phyloP scores from a whole-genome alignment of 2,329 filamentous ascomycete genomes.

The Colletotrichum musicola region DNA sequence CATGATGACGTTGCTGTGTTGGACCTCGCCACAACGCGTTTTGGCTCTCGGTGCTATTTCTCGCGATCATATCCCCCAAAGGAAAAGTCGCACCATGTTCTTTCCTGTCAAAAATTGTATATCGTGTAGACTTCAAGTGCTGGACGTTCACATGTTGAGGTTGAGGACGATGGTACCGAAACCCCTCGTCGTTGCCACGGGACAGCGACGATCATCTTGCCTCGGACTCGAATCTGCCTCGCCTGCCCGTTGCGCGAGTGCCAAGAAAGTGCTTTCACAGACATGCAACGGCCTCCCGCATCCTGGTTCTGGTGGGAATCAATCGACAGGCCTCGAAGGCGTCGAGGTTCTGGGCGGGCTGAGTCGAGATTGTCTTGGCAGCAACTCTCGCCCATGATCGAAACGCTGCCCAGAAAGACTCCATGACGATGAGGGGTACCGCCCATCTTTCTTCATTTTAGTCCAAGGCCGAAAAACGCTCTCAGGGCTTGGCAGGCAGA shows the following conservation, averaged over 20 bases:
- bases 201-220: background rate
- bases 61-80: background rate
- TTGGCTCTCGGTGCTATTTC: no score
- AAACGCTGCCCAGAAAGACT: slow-evolving; percentile 1
- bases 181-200: background rate
- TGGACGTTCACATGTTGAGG: slow-evolving; percentile 3
- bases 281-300: slow-evolving; percentile 5
- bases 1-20: no score
- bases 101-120: background rate
- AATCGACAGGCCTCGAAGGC: background rate
- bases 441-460: background rate
- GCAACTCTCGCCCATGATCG: slow-evolving; percentile 19
- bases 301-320: background rate
- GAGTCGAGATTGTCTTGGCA: slow-evolving; percentile 26
- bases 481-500: background rate
- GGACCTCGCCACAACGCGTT: no score
- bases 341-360: slow-evolving; percentile 4
- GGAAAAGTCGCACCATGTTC: background rate
- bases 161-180: background rate
- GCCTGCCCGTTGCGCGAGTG: background rate
- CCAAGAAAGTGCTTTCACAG: slow-evolving; percentile 5
- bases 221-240: background rate
- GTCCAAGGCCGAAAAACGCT: background rate
- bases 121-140: background rate
- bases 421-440: no score